phyloP scores from a whole-genome alignment of 352 stramenopile species.

The Phytophthora capsici region DNA sequence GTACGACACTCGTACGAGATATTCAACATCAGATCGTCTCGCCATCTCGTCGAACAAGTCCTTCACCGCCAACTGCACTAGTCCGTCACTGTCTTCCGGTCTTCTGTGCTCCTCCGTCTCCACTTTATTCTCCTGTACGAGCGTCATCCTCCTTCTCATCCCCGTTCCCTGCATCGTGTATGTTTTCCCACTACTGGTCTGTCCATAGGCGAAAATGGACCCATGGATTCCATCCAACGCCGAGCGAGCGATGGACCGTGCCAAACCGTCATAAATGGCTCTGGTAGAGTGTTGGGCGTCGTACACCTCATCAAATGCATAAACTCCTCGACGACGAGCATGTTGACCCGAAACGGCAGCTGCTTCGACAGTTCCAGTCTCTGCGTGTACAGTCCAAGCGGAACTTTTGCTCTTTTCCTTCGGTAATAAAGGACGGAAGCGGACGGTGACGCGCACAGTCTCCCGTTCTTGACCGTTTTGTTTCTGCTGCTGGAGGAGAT shows the following conservation, averaged over 20 bases:
- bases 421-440: constrained; percentile 42
- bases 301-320: constrained; percentile 66
- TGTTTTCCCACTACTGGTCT: constrained; percentile 87
- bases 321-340: constrained; percentile 34
- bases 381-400: constrained; percentile 44
- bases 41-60: constrained; percentile 65
- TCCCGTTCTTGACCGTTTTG: constrained; percentile 25
- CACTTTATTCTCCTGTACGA: constrained; percentile 16
- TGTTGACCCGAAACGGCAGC: constrained; percentile 20
- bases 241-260: constrained; percentile 65
- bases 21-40: constrained; percentile 61
- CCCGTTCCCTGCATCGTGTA: constrained; percentile 73
- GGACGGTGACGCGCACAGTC: constrained; percentile 48
- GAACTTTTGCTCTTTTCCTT: constrained; percentile 39
- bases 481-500: constrained; percentile 33
- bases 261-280: constrained; percentile 74
- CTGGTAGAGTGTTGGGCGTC: constrained; percentile 47
- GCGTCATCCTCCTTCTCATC: constrained; percentile 14
- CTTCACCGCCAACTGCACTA: constrained; percentile 54
- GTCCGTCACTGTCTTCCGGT: constrained; percentile 41
- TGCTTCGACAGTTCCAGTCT: constrained; percentile 41
- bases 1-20: constrained; percentile 94
- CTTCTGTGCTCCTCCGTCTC: constrained; percentile 43
- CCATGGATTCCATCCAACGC: constrained; percentile 79
- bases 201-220: constrained; percentile 85